phyloP scores from a whole-genome alignment of 768 basidiomycete genomes.

The Mycena polygramma region DNA sequence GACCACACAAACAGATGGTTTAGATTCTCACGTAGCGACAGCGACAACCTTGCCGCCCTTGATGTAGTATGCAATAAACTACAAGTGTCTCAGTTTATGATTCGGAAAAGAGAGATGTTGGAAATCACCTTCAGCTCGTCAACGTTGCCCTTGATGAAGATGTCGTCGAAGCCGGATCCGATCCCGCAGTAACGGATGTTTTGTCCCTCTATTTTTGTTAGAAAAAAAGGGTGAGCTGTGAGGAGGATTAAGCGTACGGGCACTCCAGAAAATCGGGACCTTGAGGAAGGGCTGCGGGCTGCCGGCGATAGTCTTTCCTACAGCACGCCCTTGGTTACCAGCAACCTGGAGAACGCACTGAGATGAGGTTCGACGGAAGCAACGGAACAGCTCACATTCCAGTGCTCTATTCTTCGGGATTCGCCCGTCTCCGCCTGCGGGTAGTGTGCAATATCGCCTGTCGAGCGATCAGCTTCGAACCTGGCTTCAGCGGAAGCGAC shows the following conservation, averaged over 20 bases:
- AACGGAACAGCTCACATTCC: conserved; percentile 72
- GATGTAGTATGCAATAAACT: conserved; percentile 88
- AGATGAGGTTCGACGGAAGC: conserved; percentile 6
- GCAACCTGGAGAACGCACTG: conserved; percentile 66
- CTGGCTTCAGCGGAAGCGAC: conserved; percentile 26
- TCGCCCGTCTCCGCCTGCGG: conserved; percentile 69
- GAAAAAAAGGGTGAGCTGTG: conserved; percentile 13
- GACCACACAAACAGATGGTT: background rate
- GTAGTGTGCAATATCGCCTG: conserved; percentile 87
- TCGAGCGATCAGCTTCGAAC: conserved; percentile 7
- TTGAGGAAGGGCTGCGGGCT: conserved; percentile 78
- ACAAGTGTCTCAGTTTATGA: conserved; percentile 10
- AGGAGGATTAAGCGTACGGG: conserved; percentile 65
- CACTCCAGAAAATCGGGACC: conserved; percentile 92
- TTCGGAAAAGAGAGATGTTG: background rate
- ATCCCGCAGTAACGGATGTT: conserved; percentile 89
- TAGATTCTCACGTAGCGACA: conserved; percentile 65
- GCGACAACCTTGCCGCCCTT: conserved; percentile 75
- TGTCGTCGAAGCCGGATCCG: conserved; percentile 78
- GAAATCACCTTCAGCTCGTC: conserved; percentile 79
- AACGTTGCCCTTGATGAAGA: conserved; percentile 82
- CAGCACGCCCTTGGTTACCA: conserved; percentile 86
- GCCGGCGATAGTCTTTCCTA: conserved; percentile 83
- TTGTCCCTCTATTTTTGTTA: conserved; percentile 72
- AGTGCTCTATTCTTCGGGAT: conserved; percentile 83